Evolutionary conservation across 2,329 filamentous ascomycete genomes (phyloP).

Genomic region (Tolypocladium tropicale): DNA sequence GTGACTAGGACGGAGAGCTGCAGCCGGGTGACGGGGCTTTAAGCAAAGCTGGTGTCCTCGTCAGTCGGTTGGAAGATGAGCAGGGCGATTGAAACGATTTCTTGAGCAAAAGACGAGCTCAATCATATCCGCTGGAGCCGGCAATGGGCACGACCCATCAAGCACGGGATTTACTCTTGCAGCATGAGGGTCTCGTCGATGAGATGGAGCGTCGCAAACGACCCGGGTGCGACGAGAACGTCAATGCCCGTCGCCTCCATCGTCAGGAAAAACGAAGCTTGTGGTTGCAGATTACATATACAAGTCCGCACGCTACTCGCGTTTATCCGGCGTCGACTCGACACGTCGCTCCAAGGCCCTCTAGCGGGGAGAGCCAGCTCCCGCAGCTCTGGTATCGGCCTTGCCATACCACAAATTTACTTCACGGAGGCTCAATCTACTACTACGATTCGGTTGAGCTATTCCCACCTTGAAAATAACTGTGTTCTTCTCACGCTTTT

Average conservation of each 20-base stretch:
- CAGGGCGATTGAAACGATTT: not conserved
- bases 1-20: constrained; percentile 12
- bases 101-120: not conserved
- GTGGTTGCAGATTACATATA: not conserved
- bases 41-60: not conserved
- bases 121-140: not conserved
- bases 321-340: not conserved
- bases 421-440: not conserved
- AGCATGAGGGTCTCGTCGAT: not conserved
- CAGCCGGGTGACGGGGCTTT: not conserved
- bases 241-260: too few species aligned
- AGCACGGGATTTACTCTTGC: not conserved
- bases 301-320: not conserved
- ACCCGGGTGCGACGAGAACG: not conserved
- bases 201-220: not conserved
- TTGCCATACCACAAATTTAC: not conserved
- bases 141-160: not conserved
- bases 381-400: not conserved
- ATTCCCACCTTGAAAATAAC: not conserved
- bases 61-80: too few species aligned
- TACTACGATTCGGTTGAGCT: not conserved
- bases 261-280: not conserved
- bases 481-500: not conserved
- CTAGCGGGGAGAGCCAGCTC: not conserved
- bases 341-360: not conserved